phyloP scores from a whole-genome alignment of 2,329 filamentous ascomycete genomes.

The Thelonectria blattea region DNA sequence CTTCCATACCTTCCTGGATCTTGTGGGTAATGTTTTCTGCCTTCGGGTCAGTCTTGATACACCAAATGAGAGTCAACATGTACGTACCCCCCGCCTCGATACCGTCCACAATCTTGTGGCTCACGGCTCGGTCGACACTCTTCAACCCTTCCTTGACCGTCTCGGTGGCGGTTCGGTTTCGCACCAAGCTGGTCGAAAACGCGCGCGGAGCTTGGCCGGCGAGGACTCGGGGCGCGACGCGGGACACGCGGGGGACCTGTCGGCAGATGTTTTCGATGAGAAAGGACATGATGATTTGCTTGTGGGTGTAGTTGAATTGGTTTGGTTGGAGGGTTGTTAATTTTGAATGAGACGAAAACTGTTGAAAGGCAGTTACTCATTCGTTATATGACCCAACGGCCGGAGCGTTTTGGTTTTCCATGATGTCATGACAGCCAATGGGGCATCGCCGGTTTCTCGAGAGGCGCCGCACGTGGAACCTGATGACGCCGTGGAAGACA shows the following conservation, averaged over 20 bases:
- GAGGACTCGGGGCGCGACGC: constrained; percentile 47
- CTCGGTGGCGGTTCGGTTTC: constrained; percentile 58
- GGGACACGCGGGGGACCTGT: constrained; percentile 49
- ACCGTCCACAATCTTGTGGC: constrained; percentile 66
- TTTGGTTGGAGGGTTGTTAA: not conserved
- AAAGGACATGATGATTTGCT: constrained; percentile 60
- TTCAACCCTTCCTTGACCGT: constrained; percentile 65
- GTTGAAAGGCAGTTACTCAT: not conserved
- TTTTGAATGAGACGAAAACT: no score
- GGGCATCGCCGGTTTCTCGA: constrained; percentile 29
- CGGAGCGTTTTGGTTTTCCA: constrained; percentile 26
- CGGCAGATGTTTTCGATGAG: constrained; percentile 54
- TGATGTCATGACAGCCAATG: constrained; percentile 36
- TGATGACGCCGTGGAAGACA: constrained; percentile 35
- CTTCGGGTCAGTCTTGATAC: constrained; percentile 2
- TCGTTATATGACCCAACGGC: constrained; percentile 30
- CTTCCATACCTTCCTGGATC: constrained; percentile 52
- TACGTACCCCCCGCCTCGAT: constrained; percentile 63
- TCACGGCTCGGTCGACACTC: constrained; percentile 63
- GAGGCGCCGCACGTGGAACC: constrained; percentile 32
- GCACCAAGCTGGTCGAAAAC: constrained; percentile 55
- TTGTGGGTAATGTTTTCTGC: constrained; percentile 53
- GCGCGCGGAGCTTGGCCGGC: constrained; percentile 51
- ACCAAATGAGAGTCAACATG: not conserved
- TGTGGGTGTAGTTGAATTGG: not conserved